These are phyloP conservation scores for Hypoxylon sp. DNA, from an alignment of 2,329 filamentous ascomycete genomes.

Conservation along the genomic window DNA sequence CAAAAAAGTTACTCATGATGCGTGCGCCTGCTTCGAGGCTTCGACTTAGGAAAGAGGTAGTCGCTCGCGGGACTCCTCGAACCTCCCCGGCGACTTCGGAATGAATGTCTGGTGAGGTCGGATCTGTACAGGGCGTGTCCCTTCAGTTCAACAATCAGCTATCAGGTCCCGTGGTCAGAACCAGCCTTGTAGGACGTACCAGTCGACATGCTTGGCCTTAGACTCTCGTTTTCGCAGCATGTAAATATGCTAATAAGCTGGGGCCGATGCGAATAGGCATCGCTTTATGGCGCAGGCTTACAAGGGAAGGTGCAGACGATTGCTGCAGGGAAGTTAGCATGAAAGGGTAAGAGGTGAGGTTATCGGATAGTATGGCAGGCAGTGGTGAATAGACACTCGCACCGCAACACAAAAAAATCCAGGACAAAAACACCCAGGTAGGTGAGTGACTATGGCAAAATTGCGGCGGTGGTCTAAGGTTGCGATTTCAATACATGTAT, in stretches of 20 bases:
- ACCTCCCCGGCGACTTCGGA: constrained; percentile 43
- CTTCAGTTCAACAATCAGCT: constrained; percentile 31
- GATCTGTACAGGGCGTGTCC: constrained; percentile 25
- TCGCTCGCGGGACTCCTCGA: constrained; percentile 24
- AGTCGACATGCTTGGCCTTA: constrained; percentile 48
- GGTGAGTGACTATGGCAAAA: not conserved
- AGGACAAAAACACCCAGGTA: not conserved
- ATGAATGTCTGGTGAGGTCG: constrained; percentile 43
- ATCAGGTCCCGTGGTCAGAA: not conserved
- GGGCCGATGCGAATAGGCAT: constrained; percentile 37
- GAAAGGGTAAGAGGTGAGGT: constrained; percentile 5
- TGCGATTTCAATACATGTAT: constrained; percentile 17
- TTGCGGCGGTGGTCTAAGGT: not conserved
- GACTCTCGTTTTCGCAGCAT: constrained; percentile 33
- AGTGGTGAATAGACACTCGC: constrained; percentile 1
- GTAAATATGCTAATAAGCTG: constrained; percentile 28
- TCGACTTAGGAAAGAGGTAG: constrained; percentile 21
- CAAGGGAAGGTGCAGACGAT: constrained; percentile 19
- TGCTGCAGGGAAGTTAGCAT: constrained; percentile 20
- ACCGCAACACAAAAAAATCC: constrained; percentile 6
- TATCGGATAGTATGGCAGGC: constrained; percentile 1
- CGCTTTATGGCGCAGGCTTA: constrained; percentile 32
- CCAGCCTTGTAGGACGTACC: constrained; percentile 29
- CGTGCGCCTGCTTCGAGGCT: constrained; percentile 15
- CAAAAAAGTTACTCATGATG: constrained; percentile 40